Conservation (phyloP, 768 basidiomycete species). For the Kwoniella botswanensis region DNA sequence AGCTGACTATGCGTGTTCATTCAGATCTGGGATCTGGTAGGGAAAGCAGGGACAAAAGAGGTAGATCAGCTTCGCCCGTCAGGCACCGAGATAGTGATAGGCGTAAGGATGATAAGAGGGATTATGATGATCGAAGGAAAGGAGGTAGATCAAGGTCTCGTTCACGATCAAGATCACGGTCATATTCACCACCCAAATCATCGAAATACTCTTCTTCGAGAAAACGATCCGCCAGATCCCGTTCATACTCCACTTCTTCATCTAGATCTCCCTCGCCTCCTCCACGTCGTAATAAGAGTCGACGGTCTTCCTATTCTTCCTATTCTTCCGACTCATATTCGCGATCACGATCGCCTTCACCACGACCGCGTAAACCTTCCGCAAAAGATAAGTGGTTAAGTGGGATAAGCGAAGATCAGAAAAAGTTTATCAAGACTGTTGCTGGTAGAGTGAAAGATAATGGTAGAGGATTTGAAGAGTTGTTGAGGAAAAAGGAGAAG, state of each 20-base stretch:
- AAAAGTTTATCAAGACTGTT: conserved; percentile 83
- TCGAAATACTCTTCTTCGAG: conserved; percentile 14
- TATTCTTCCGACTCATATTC: conserved; percentile 53
- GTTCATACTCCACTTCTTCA: conserved; percentile 22
- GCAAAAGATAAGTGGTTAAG: conserved; percentile 40
- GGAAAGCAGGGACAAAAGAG: conserved; percentile 17
- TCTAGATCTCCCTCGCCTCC: conserved; percentile 31
- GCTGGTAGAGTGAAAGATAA: conserved; percentile 83
- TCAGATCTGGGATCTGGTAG: conserved; percentile 20
- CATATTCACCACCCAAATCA: conserved; percentile 62
- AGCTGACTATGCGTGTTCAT: not conserved
- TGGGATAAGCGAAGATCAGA: conserved; percentile 69
- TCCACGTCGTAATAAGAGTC: conserved; percentile 7
- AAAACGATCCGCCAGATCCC: conserved; percentile 24
- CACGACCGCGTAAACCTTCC: conserved; percentile 39
- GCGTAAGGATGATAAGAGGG: not conserved
- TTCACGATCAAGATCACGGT: conserved; percentile 39
- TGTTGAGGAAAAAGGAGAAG: conserved; percentile 74
- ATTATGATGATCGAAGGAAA: not conserved
- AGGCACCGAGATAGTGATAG: conserved; percentile 13
- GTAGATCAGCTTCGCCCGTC: conserved; percentile 23
- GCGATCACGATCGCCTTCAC: conserved; percentile 61
- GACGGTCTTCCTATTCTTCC: conserved; percentile 13
- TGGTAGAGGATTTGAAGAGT: conserved; percentile 75
- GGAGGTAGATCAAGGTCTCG: not conserved